phyloP scores from a whole-genome alignment of 169 alveolate species.

The Plasmodium knowlesi region DNA sequence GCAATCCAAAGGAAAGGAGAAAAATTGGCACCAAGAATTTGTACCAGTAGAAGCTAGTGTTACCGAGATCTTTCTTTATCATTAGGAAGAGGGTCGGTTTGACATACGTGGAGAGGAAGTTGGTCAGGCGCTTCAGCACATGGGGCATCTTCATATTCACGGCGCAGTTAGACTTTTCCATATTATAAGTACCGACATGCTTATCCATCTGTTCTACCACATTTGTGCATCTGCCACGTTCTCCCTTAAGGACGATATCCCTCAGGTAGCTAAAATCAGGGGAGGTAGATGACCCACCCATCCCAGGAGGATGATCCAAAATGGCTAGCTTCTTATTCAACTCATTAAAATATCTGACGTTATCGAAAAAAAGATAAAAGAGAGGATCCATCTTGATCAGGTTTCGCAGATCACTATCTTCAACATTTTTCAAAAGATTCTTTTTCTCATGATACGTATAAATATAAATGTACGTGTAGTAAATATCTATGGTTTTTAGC shows the following conservation, averaged over 20 bases:
- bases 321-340: background rate
- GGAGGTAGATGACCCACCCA: background rate
- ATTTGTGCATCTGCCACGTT: background rate
- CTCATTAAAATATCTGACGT: constrained; percentile 38
- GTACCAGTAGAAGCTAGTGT: constrained; percentile 54
- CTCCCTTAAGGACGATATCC: background rate
- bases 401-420: constrained; percentile 18
- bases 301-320: background rate
- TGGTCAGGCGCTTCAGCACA: background rate
- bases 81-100: constrained; percentile 29
- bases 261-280: background rate
- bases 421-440: constrained; percentile 26
- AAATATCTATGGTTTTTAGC: constrained; percentile 49
- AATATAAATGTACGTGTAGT: constrained; percentile 59
- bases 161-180: background rate
- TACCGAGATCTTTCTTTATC: constrained; percentile 27
- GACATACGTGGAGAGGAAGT: constrained; percentile 11
- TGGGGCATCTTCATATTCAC: background rate
- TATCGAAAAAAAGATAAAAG: constrained; percentile 32
- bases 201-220: background rate
- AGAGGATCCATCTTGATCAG: constrained; percentile 59
- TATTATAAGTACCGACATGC: no score
- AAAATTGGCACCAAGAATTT: constrained; percentile 51
- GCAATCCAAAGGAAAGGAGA: constrained; percentile 36
- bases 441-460: constrained; percentile 42